Conservation (phyloP, 2,329 filamentous ascomycete species). For the Gaeumannomyces sp. region DNA sequence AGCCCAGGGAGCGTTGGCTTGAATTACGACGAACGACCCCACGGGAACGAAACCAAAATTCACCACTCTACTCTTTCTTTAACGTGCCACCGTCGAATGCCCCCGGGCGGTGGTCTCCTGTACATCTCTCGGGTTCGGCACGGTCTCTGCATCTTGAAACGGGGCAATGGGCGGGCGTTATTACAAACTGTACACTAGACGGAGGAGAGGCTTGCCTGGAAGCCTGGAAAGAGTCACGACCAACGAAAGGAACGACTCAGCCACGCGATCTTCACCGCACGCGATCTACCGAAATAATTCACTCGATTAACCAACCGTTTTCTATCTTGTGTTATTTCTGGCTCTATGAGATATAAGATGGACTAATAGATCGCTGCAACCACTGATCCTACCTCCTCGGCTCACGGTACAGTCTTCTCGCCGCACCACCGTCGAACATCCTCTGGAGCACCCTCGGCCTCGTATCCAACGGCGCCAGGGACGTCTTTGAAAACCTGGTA, state of each 20-base stretch:
- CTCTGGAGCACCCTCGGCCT: background rate
- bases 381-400: too few species aligned
- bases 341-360: background rate
- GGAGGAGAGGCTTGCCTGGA: background rate
- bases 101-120: background rate
- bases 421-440: background rate
- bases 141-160: background rate
- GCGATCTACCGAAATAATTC: background rate
- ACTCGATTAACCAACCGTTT: background rate
- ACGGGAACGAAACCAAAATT: constrained; percentile 7
- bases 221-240: background rate
- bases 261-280: too few species aligned
- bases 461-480: background rate
- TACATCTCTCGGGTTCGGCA: background rate
- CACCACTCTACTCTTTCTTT: constrained; percentile 7
- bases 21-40: constrained; percentile 6
- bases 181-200: constrained; percentile 1
- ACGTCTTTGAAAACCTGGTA: constrained; percentile 49
- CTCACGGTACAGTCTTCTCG: background rate
- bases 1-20: constrained; percentile 7
- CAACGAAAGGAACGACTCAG: background rate
- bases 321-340: background rate
- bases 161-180: constrained; percentile 3
- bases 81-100: background rate
- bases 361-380: too few species aligned